Evolutionary conservation across 2,329 filamentous ascomycete genomes (phyloP).

Genomic region (Paecilomyces variotii): DNA sequence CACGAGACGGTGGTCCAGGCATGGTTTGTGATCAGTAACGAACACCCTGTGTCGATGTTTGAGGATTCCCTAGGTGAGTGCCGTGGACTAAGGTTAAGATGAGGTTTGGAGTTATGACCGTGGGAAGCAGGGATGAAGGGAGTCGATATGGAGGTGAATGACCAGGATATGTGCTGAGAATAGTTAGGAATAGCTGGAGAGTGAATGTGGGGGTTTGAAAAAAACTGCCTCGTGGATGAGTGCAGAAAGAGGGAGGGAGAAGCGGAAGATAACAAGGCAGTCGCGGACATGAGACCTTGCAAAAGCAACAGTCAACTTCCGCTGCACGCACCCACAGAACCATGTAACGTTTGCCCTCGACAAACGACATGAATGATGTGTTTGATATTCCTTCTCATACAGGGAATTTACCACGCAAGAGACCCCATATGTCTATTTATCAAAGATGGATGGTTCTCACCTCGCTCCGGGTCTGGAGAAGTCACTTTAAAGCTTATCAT

Average conservation of each 20-base stretch:
- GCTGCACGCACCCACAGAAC: background rate
- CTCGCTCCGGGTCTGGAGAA: background rate
- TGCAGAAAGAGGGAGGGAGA: background rate
- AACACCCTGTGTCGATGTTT: background rate
- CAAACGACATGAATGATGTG: background rate
- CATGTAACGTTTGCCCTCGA: background rate
- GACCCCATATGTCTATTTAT: too few relatives aligned
- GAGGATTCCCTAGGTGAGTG: background rate
- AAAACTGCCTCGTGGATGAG: background rate
- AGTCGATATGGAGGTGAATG: background rate
- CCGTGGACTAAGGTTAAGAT: background rate
- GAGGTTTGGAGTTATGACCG: background rate
- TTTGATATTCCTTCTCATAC: too few relatives aligned
- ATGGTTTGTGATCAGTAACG: conserved; percentile 3
- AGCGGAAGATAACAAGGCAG: background rate
- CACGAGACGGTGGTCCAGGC: background rate
- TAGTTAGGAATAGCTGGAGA: background rate
- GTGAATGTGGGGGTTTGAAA: background rate
- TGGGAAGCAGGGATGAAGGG: background rate
- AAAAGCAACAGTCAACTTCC: background rate
- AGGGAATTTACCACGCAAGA: too few relatives aligned
- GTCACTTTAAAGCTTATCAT: background rate
- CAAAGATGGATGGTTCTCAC: too few relatives aligned
- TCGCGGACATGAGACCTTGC: background rate
- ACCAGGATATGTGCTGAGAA: background rate